phyloP scores from a whole-genome alignment of 2,329 filamentous ascomycete species.

The Phyllosticta citrichinensis region DNA sequence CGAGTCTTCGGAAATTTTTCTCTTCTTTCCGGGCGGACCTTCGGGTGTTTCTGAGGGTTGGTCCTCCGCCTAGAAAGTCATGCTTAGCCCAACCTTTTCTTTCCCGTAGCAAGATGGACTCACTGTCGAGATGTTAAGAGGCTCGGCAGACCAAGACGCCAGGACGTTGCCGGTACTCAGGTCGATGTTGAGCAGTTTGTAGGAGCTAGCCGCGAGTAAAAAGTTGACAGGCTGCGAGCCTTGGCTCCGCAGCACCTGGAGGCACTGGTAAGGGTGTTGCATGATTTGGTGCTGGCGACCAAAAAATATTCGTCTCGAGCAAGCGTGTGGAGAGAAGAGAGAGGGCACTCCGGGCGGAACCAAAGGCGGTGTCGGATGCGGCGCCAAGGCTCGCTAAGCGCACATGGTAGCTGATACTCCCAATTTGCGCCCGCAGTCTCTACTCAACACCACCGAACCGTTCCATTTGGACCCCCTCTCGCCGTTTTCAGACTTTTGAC shows the following conservation, averaged over 20 bases:
- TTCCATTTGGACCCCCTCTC: constrained; percentile 11
- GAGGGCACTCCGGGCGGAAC: not conserved
- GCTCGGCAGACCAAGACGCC: constrained; percentile 47
- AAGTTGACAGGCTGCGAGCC: constrained; percentile 29
- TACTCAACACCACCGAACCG: not conserved
- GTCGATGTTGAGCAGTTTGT: constrained; percentile 59
- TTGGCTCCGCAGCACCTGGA: constrained; percentile 18
- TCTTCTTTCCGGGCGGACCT: constrained; percentile 32
- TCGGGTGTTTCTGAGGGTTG: constrained; percentile 16
- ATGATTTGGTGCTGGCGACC: constrained; percentile 12
- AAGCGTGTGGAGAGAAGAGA: not conserved
- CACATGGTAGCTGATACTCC: not conserved
- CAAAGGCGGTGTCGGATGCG: not conserved
- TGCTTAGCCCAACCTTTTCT: constrained; percentile 16
- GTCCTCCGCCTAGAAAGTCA: constrained; percentile 13
- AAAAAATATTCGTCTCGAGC: not conserved
- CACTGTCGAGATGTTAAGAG: constrained; percentile 14
- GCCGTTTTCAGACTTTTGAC: constrained; percentile 9
- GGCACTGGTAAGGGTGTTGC: constrained; percentile 33
- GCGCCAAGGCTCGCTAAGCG: not conserved
- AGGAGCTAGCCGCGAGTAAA: constrained; percentile 65
- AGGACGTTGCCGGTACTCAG: constrained; percentile 48
- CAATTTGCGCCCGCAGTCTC: constrained; percentile 11
- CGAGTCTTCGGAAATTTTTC: constrained; percentile 19
- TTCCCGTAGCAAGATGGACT: constrained; percentile 11